Percentiles rank a stretch among this genome's conserved stretches.
Conservation (phyloP, 352 stramenopile genomes). For the Pythium pyrilobum region DNA sequence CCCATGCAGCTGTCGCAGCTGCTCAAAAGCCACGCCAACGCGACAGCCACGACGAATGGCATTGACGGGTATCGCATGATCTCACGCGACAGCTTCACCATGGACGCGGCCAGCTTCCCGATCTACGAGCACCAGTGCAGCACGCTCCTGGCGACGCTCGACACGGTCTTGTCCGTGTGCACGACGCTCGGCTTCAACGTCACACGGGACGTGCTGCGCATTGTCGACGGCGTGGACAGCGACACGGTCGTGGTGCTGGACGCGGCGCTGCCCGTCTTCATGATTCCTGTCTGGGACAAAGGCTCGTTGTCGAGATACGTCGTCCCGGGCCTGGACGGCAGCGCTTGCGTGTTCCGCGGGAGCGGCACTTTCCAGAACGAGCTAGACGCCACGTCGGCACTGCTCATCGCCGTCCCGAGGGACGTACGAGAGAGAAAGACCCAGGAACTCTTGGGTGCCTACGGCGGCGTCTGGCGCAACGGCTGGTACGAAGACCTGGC, state of each 20-base stretch:
- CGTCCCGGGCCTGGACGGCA: constrained; percentile 17
- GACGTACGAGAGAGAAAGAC: constrained; percentile 16
- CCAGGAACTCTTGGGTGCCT: constrained; percentile 8
- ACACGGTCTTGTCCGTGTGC: constrained; percentile 11
- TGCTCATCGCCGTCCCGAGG: not conserved
- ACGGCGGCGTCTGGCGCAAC: constrained; percentile 24
- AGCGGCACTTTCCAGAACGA: constrained; percentile 6
- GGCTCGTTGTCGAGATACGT: not conserved
- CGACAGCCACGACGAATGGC: not conserved
- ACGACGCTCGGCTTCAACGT: constrained; percentile 20
- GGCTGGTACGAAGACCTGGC: constrained; percentile 22
- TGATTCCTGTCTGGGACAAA: constrained; percentile 28
- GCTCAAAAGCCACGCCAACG: not conserved
- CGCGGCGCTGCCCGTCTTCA: constrained; percentile 16
- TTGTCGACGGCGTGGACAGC: constrained; percentile 18
- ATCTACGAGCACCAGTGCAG: constrained; percentile 19
- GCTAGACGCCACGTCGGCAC: not conserved
- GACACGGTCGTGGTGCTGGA: not conserved
- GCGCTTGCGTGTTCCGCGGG: constrained; percentile 18
- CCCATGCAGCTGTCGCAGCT: constrained; percentile 24
- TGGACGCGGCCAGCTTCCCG: not conserved
- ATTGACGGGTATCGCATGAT: constrained; percentile 24
- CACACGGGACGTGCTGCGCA: constrained; percentile 9
- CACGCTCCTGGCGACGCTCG: not conserved
- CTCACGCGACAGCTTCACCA: not conserved